Evolutionary conservation across 352 stramenopile genomes (phyloP), one percentile per base, ranked within the genome.

Genomic region (Pythium pyrilobum): DNA sequence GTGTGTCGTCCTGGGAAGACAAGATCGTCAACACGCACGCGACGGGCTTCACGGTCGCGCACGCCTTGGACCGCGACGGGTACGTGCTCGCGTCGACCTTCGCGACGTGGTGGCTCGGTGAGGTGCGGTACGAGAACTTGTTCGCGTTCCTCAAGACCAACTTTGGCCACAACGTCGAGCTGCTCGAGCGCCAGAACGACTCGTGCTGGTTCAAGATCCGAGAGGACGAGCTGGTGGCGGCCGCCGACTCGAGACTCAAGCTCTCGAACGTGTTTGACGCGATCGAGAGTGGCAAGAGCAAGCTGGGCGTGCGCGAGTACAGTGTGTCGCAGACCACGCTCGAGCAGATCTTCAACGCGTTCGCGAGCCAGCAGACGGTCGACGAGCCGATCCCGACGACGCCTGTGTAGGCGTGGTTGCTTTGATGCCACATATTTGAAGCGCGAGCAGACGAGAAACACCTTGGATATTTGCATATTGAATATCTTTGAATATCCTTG

Each of bases 301-400:
- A 58, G 40, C 44, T 86, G 12, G 25, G 41, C 13, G 74, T 93
- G 23, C 57, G 71, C 23, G 77, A 89, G 33, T 93, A 91, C 55
- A 77, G 69, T 18, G 64, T 93, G 13, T 84, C 59, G 24, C 79
- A 92, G 59, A 89, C 79, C 6, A 81, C 78, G 12, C 57, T 93
- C 24, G 78, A 93, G 71, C 80, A 91, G 56, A 82, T 93, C 33
- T 93, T 93, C 66, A 87, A 92, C 44, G 36, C 50, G 13, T 93
- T 90, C 50, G 80, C 82, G 4, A 74, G 70, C 33, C 47, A 87
- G 49, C 77, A 91, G 56, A 29, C 37, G 15, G 40, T 33, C 20
- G 40, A 32, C 40, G 40, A 51, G 27, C 32, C 42, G 1, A 60
- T 60, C 33, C 24, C 42, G 0, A 46, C 41, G 32, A 53, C 52